Evolutionary conservation across 2,329 filamentous ascomycete genomes (phyloP).

Genomic region (Plenodomus tracheiphilus): DNA sequence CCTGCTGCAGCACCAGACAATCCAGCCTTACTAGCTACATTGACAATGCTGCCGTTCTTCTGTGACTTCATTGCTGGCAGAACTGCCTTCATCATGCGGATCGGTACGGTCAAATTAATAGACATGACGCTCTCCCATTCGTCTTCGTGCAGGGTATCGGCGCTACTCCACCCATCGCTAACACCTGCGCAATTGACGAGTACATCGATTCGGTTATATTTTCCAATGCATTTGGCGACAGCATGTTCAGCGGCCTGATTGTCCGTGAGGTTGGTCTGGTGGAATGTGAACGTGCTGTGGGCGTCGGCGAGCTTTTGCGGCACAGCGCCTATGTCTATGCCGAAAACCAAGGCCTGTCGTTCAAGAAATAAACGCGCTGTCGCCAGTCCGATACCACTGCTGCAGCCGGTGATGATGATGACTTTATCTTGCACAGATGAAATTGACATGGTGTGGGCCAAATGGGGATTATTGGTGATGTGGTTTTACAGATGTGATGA

Average conservation of each 20-base stretch:
- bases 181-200: conserved; percentile 53
- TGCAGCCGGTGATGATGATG: conserved; percentile 34
- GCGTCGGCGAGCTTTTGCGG: conserved; percentile 17
- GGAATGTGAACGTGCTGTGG: conserved; percentile 25
- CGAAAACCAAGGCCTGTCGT: conserved; percentile 32
- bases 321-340: conserved; percentile 29
- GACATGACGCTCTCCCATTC: conserved; percentile 48
- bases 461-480: not conserved
- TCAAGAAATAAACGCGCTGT: conserved; percentile 28
- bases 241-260: conserved; percentile 24
- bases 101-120: conserved; percentile 51
- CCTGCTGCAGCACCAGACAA: conserved; percentile 48
- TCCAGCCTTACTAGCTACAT: conserved; percentile 38
- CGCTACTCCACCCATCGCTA: conserved; percentile 48
- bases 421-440: conserved; percentile 29
- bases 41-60: conserved; percentile 49
- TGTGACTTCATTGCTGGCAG: conserved; percentile 48
- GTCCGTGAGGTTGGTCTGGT: conserved; percentile 27
- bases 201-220: conserved; percentile 41
- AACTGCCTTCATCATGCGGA: conserved; percentile 51
- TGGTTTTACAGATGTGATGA: not conserved
- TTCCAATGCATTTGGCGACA: conserved; percentile 26
- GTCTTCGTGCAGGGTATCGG: conserved; percentile 44
- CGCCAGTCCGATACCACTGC: conserved; percentile 35
- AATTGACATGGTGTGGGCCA: conserved; percentile 18